Base-by-base conservation (phyloP, 192 early-diverging fungal genomes). In the Backusella tarrabulga region DNA sequence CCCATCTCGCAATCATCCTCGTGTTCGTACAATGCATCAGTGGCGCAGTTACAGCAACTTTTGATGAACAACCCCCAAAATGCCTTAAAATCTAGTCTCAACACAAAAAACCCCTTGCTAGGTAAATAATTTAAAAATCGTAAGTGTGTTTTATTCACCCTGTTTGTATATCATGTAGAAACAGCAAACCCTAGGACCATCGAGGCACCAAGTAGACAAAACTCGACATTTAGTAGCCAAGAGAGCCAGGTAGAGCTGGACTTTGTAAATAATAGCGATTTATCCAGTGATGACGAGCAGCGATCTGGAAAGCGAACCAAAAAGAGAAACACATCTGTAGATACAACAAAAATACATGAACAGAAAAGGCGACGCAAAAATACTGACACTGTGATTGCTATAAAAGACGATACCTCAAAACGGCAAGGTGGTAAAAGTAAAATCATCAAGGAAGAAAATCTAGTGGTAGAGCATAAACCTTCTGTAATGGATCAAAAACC, bases 11-110 rank as follows among this genome's bases (percentile, higher is more conserved):
- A 40, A 1, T 34, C 44, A 50, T 42, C 72, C 29, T 63, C 71
- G 38, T 72, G 74, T 21, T 67, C 80, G 4, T 36, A 41, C 8
- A 74, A 44, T 73, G 75, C 35, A 7, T 52, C 63, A 5, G 73
- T 68, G 19, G 76, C 82, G 21, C 74, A 77, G 40, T 73, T 77
- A 44, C 82, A 79, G 60, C 74, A 79, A 44, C 50, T 83, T 32
- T 32, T 79, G 14, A 67, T 77, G 34, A 77, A 21, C 8, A 72
- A 71, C 34, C 78, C 81, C 2, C 41, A 78, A 41, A 68, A 71
- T 38, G 66, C 72, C 26, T 36, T 75, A 32, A 79, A 79, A 46
- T 67, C 50, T 0, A 71, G 68, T 38, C 66, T 36, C 9, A 29
- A 54, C 17, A 54, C 69, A 46, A 79, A 79, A 56, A 67, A 74